phyloP scores from a whole-genome alignment of 2,329 filamentous ascomycete genomes.

The Thelonectria discophora region DNA sequence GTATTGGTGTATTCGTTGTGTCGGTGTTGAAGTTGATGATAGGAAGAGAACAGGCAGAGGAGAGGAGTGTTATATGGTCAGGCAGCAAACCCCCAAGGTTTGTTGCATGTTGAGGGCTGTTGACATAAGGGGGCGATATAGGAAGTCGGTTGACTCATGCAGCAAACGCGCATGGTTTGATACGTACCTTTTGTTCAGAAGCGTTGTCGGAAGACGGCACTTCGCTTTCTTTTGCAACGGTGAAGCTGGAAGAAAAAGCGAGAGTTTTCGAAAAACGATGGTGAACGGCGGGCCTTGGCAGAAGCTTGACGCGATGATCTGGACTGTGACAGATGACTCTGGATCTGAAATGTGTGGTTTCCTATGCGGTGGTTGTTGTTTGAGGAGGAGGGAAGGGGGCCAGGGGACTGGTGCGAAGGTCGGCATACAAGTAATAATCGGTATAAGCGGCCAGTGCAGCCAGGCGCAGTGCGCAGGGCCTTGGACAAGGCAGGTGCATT shows the following conservation, averaged over 20 bases:
- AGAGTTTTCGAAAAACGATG: slow-evolving; percentile 38
- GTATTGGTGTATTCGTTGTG: not conserved
- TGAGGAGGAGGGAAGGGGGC: slow-evolving; percentile 47
- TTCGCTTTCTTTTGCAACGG: slow-evolving; percentile 35
- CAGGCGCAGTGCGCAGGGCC: slow-evolving; percentile 21
- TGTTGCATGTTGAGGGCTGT: not conserved
- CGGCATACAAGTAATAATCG: slow-evolving; percentile 41
- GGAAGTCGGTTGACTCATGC: slow-evolving; percentile 38
- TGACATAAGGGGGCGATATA: slow-evolving; percentile 16
- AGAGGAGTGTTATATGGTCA: slow-evolving; percentile 22
- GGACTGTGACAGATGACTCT: slow-evolving; percentile 70
- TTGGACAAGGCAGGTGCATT: slow-evolving; percentile 5
- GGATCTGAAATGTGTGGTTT: slow-evolving; percentile 61
- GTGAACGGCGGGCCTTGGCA: slow-evolving; percentile 43
- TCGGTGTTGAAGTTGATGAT: not conserved
- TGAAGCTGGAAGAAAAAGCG: slow-evolving; percentile 33
- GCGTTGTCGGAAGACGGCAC: slow-evolving; percentile 33
- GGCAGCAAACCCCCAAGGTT: slow-evolving; percentile 3
- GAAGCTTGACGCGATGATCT: slow-evolving; percentile 64
- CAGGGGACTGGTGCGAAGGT: slow-evolving; percentile 46
- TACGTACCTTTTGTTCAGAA: slow-evolving; percentile 48
- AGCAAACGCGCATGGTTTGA: slow-evolving; percentile 10
- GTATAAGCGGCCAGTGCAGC: slow-evolving; percentile 30
- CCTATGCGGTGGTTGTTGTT: slow-evolving; percentile 61
- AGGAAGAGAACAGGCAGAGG: not conserved